Base-by-base conservation (phyloP, 2,329 filamentous ascomycete species). In the Microsporum ferrugineum region DNA sequence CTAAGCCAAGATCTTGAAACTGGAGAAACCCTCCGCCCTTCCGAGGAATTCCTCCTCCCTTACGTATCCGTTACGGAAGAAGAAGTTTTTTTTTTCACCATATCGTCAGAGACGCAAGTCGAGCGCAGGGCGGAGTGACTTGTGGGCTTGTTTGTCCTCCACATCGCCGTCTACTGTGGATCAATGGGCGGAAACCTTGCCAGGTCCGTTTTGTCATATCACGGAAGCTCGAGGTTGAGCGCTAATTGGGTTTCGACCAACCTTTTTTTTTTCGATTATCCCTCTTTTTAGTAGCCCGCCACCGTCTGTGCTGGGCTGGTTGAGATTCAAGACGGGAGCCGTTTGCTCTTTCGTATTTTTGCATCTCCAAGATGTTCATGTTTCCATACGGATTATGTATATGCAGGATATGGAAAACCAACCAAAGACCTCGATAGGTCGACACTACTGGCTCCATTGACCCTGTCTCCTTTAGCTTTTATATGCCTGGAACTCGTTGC, bases 191-290 rank as follows among this genome's bases (percentile, higher is more conserved):
- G 49, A 34, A n/a, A 55, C 29, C 47, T 31, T 36, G 17, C 14
- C 49, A 53, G 49, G 14, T 5, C 47, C 27, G 27, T 53, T 34
- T 31, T 34, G n/a, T 55, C 10, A 29, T 8, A 2, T 17, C 45
- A 12, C 23, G 8, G 49, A 36, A 34, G 31, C n/a, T 55, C 33
- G 31, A 55, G 31, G 49, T 23, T 10, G 49, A 55, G 49, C 49
- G 49, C 49, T 55, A 55, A 55, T 55, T 55, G 49, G 49, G 49
- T 55, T 55, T n/a, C 31, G 29, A 55, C 10, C 10, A 17, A n/a
- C 27, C 12, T n/a, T 31, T 23, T 47, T 5, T 51, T 51, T 29
- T 31, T 55, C 29, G 23, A 51, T 43, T 4, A n/a, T 5, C 7
- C 17, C 17, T n/a, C 39, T n/a, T 49, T 12, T 49, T 10, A 23